Base-by-base conservation (phyloP, 371 early-diverging fungal species). In the Rhizomucor pusillus region DNA sequence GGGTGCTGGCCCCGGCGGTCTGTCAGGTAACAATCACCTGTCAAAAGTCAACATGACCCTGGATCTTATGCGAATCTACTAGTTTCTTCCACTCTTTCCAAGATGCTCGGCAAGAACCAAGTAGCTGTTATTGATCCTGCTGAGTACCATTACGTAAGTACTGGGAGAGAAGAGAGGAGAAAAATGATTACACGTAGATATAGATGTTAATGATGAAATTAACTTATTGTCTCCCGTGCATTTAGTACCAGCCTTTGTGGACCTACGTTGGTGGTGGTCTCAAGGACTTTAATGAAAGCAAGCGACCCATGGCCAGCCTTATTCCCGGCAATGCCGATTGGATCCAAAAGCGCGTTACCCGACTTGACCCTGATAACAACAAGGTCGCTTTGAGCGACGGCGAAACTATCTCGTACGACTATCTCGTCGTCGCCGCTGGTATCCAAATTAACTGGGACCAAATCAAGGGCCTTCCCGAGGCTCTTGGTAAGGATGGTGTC, bases 231-330 rank as follows among this genome's bases (percentile, higher is more conserved):
- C 5, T 3, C 29, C 7, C 24, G 5, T 14, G 33, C 9, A 23
- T 5, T 22, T 57, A 87, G 85, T 91, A 94, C 66, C 94, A 93
- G 77, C 92, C 93, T 33, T 66, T 94, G 49, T 94, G 91, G 86
- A 91, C 92, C 5, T 89, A 89, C 80, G 91, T 94, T 51, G 93
- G 94, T 51, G 91, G 82, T 52, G 94, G 94, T 18, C 69, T 93
- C 54, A 94, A 94, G 77, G 56, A 85, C 25, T 82, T 92, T 43
- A 64, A 57, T 3, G 90, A 90, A 34, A 84, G 90, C 25, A 67
- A 73, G 52, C 78, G 79, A 60, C 84, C 90, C 10, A 90, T 82
- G 74, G 72, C 59, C 29, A 80, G 81, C 10, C 77, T 91, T 1
- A 85, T 94, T 55, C 87, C 92, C 5, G 65, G 63, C 23, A 66